Conservation (phyloP, 2,329 filamentous ascomycete genomes). For the Ophiocordyceps polyrhachis-furcata region DNA sequence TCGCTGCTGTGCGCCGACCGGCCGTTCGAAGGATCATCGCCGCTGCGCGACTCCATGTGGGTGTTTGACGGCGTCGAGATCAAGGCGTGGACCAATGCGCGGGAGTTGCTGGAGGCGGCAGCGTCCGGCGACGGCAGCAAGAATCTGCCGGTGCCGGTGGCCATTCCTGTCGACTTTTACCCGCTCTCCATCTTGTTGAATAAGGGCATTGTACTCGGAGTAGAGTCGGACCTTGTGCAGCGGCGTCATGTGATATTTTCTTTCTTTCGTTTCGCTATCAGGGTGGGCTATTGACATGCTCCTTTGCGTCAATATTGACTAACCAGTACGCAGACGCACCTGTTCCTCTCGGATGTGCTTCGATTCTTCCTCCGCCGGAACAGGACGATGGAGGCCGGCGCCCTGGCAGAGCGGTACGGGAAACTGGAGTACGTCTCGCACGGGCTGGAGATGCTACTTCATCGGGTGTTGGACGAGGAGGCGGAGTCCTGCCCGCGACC, state of each 20-base stretch:
- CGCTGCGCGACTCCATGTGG: conserved; percentile 75
- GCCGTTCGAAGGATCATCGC: conserved; percentile 7
- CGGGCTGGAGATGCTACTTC: conserved; percentile 76
- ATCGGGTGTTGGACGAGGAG: conserved; percentile 86
- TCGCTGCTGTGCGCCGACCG: conserved; percentile 21
- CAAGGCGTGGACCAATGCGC: conserved; percentile 75
- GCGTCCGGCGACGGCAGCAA: conserved; percentile 44
- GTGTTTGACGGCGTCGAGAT: conserved; percentile 78
- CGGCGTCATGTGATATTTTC: conserved; percentile 81
- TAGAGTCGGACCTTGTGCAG: conserved; percentile 88
- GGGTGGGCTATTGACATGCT: conserved; percentile 34
- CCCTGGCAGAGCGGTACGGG: conserved; percentile 69
- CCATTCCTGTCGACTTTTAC: conserved; percentile 84
- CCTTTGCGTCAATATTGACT: not conserved
- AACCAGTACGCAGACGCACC: conserved; percentile 46
- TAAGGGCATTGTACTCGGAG: conserved; percentile 76
- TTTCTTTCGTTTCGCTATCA: conserved; percentile 70
- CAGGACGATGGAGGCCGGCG: conserved; percentile 62
- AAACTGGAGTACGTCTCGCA: conserved; percentile 83
- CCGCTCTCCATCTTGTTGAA: conserved; percentile 73
- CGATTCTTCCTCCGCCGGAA: conserved; percentile 59
- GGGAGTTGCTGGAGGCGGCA: conserved; percentile 61
- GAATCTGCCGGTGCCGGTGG: conserved; percentile 56
- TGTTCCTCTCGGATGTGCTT: conserved; percentile 79
- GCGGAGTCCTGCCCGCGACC: conserved; percentile 53